Evolutionary conservation across 441 rosid species (phyloP).

Genomic region (Hura crepitans): DNA sequence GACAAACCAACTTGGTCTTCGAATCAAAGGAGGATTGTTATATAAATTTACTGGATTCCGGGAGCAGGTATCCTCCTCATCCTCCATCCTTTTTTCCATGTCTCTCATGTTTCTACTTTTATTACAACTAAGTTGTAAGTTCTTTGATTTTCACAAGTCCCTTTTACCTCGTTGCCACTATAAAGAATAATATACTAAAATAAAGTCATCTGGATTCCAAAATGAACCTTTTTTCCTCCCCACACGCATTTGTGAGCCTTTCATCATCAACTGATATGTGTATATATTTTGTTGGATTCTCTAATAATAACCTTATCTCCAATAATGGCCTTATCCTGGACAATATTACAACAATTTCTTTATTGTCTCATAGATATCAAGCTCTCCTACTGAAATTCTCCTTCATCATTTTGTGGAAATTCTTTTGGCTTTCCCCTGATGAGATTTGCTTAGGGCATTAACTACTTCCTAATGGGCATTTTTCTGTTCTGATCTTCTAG

Average conservation of each 20-base stretch:
- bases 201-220: background rate
- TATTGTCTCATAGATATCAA: background rate
- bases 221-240: background rate
- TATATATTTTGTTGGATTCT: background rate
- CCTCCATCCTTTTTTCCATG: background rate
- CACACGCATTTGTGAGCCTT: background rate
- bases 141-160: background rate
- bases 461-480: background rate
- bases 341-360: background rate
- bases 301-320: background rate
- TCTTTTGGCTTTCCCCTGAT: background rate
- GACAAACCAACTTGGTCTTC: constrained; percentile 70
- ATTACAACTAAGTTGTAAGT: background rate
- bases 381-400: background rate
- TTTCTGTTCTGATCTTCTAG: constrained; percentile 34
- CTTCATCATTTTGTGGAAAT: background rate
- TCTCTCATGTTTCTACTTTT: background rate
- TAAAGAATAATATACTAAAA: background rate
- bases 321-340: background rate
- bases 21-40: constrained; percentile 65
- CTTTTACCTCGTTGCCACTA: background rate
- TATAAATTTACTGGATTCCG: constrained; percentile 89
- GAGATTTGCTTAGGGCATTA: too few species aligned
- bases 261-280: background rate
- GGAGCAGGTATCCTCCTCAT: constrained; percentile 54